Evolutionary conservation across 371 early-diverging fungal species (phyloP), one percentile per base, ranked within the genome.

Genomic region (Mortierella sp.): DNA sequence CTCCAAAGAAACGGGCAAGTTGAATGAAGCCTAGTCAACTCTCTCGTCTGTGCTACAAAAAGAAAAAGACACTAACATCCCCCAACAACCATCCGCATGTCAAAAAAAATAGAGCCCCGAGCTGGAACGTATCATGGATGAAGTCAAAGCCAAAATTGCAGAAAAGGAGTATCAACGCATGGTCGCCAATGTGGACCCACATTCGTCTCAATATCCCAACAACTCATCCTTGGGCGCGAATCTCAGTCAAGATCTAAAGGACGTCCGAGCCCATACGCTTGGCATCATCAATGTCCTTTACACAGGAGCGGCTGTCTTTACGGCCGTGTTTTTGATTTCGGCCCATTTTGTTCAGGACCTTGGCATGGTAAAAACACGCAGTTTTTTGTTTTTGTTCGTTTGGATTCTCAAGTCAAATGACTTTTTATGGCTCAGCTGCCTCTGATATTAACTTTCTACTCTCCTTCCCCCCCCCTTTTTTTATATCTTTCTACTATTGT

Each of bases 261-360:
- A 79, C 2, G 50, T 79, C 53, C 72, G 72, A 44, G 64, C 79
- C 0, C 72, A 72, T 29, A 12, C 62, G 19, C 72, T 72, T 4
- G 73, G 73, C 16, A 79, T 79, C 44, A 61, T 69, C 44, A 79
- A 79, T 52, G 69, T 79, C 18, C 57, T 79, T 16, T 79, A 79
- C 53, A 79, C 79, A 0, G 79, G 79, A 0, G 79, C 23, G 0
- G 72, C 79, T 1, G 79, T 79, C 18, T 79, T 79, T 23, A 69
- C 66, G 16, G 79, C 79, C 0, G 73, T 79, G 11, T 79, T 59
- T 51, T 62, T 79, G 79, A 68, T 79, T 25, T 79, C 79, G 2
- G 62, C 48, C 15, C 79, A 79, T 37, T 72, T 79, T 29, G 66
- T 65, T 7, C 56, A 62, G 15, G 79, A 79, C 47, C 46, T 72